Percentiles rank a stretch among this genome's conserved stretches.
phyloP scores from a whole-genome alignment of 805 yeast species.

The Saturnispora quitensis region DNA sequence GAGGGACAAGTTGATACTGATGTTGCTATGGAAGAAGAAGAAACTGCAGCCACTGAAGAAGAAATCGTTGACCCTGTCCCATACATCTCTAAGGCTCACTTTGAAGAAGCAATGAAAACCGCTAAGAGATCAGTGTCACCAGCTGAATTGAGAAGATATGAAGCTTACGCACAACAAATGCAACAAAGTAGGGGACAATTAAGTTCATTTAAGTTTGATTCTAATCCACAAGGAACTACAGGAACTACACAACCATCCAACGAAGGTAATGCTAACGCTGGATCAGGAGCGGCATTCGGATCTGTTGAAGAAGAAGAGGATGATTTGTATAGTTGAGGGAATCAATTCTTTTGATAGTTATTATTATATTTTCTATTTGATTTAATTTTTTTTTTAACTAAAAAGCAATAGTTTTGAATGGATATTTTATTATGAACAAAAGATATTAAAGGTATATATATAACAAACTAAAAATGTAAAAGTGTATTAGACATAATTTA shows the following conservation, averaged over 20 bases:
- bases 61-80: conserved; percentile 93
- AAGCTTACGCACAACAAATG: conserved; percentile 94
- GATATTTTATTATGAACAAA: not conserved
- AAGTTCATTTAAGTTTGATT: conserved; percentile 80
- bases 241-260: conserved; percentile 24
- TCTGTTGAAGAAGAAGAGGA: conserved; percentile 41
- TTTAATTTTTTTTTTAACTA: not conserved
- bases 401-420: not conserved
- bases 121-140: conserved; percentile 97
- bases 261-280: conserved; percentile 25
- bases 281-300: conserved; percentile 37
- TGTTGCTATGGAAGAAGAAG: conserved; percentile 34
- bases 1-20: conserved; percentile 27
- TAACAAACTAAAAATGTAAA: not conserved
- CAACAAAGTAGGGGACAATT: conserved; percentile 94
- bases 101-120: conserved; percentile 99
- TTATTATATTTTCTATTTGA: conserved; percentile 1
- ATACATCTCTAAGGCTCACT: conserved; percentile 83
- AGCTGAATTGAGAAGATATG: conserved; percentile 96
- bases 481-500: not conserved
- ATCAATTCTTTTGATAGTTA: not conserved
- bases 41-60: conserved; percentile 23
- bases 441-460: not conserved
- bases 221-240: conserved; percentile 16
- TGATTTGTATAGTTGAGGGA: conserved; percentile 31